Base-by-base conservation (phyloP, 2,329 filamentous ascomycete genomes). In the Drechslera avenae region DNA sequence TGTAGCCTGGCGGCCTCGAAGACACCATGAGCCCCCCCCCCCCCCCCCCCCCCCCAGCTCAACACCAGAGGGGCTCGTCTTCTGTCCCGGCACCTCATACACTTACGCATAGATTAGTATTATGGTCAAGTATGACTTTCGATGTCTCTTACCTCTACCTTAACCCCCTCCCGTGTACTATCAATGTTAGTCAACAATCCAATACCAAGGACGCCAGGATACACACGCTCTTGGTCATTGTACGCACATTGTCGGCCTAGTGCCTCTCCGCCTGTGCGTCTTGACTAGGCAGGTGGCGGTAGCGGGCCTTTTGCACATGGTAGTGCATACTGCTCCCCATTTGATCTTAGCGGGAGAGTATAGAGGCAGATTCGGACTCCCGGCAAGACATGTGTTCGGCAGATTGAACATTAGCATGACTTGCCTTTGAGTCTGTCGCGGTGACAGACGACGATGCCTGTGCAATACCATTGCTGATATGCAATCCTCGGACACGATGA, bases 401-500 rank as follows among this genome's bases (percentile, higher is more conserved):
- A 30, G 18, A 31, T 8, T 34, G 13, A 39, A 16, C 34, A 32
- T 26, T 17, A n/a, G 6, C 43, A 46, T 39, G 33, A 19, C 34
- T n/a, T n/a, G 5, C 30, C 21, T 17, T 13, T 18, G 40, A 19
- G 16, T 19, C 30, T 34, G 19, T n/a, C 36, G 28, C 1, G 14
- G 13, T 13, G n/a, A 28, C 31, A 34, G 30, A 40, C 30, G 21
- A 39, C 36, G 19, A 26, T 6, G 44, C 30, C 19, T 28, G 28
- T 40, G 36, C 44, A 47, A 40, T 19, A n/a, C 34, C 30, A 28
- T 28, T 34, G 30, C 44, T 47, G 44, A 34, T 19, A 19, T 40
- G 19, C 35, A 40, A 23, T 18, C 36, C 36, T 47, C 30, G 10
- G 14, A 35, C 44, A 47, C 19, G 19, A 34, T 34, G 14, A 8